Conservation (phyloP, 306 rosid species). For the Adenanthera pavonina region DNA sequence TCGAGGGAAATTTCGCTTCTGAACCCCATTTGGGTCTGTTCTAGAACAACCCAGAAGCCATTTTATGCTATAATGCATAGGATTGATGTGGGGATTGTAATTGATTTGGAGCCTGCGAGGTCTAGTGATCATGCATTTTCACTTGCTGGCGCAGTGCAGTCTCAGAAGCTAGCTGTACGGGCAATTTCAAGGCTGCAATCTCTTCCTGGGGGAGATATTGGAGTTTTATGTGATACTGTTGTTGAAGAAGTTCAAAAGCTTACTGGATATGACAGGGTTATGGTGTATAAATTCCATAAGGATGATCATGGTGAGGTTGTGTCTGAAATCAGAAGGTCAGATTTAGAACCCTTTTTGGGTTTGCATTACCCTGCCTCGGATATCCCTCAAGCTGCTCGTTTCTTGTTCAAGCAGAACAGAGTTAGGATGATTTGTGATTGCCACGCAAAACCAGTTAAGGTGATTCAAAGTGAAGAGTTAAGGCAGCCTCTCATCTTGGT, state of each 20-base stretch:
- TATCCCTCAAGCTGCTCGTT: slow-evolving; percentile 86
- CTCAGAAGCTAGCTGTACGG: slow-evolving; percentile 81
- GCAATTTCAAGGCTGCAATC: slow-evolving; percentile 88
- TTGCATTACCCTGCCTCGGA: slow-evolving; percentile 86
- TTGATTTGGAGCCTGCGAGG: slow-evolving; percentile 88
- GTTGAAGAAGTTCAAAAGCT: slow-evolving; percentile 84
- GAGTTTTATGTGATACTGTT: slow-evolving; percentile 72
- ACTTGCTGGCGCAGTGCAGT: slow-evolving; percentile 80
- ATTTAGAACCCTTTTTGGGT: slow-evolving; percentile 79
- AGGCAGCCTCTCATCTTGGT: slow-evolving; percentile 81
- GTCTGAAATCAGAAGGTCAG: slow-evolving; percentile 74
- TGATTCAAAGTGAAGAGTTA: slow-evolving; percentile 66
- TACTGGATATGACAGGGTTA: slow-evolving; percentile 91
- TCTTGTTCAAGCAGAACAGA: slow-evolving; percentile 79
- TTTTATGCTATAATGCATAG: slow-evolving; percentile 83
- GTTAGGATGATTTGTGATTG: slow-evolving; percentile 81
- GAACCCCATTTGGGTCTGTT: slow-evolving; percentile 77
- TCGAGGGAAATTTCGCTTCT: slow-evolving; percentile 64
- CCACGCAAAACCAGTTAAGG: slow-evolving; percentile 64
- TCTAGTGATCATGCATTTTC: slow-evolving; percentile 73
- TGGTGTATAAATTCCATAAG: slow-evolving; percentile 85
- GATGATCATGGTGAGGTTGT: slow-evolving; percentile 94
- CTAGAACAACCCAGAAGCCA: slow-evolving; percentile 65
- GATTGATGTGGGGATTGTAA: slow-evolving; percentile 82
- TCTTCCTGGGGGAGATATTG: slow-evolving; percentile 79